Conservation (phyloP, 2,329 filamentous ascomycete genomes). For the Lasiodiplodia hormozganensis region DNA sequence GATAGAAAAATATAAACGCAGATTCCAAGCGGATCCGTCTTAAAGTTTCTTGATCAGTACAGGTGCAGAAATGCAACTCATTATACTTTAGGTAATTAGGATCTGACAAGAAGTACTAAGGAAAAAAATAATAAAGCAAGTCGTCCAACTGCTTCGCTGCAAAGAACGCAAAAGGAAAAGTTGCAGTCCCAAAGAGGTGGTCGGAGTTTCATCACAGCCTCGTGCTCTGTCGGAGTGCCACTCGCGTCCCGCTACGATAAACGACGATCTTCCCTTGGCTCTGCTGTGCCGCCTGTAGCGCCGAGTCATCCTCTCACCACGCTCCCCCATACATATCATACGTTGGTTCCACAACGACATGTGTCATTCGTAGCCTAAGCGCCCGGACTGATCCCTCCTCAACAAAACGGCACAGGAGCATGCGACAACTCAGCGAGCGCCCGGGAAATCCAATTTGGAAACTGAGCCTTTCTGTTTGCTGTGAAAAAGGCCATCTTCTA, state of each 20-base stretch:
- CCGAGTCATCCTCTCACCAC: slow-evolving; percentile 2
- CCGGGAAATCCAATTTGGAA: neutral
- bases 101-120: too few relatives aligned
- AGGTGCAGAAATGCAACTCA: neutral
- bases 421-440: neutral
- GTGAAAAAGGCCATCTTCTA: neutral
- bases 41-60: too few relatives aligned
- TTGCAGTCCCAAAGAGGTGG: neutral
- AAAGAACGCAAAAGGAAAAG: neutral
- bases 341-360: slow-evolving; percentile 17
- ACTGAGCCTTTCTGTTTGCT: neutral
- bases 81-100: neutral
- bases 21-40: too few relatives aligned
- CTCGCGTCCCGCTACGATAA: neutral
- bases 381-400: neutral
- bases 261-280: neutral
- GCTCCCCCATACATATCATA: neutral
- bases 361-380: slow-evolving; percentile 20
- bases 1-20: too few relatives aligned
- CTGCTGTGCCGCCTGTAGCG: neutral
- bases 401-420: neutral
- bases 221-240: neutral
- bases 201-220: neutral
- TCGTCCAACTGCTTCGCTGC: neutral
- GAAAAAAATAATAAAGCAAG: neutral